A percentile compares a stretch with the other conserved stretches of the same genome.
Evolutionary conservation across 768 basidiomycete species (phyloP).

Genomic region (Amanita brunnescens): DNA sequence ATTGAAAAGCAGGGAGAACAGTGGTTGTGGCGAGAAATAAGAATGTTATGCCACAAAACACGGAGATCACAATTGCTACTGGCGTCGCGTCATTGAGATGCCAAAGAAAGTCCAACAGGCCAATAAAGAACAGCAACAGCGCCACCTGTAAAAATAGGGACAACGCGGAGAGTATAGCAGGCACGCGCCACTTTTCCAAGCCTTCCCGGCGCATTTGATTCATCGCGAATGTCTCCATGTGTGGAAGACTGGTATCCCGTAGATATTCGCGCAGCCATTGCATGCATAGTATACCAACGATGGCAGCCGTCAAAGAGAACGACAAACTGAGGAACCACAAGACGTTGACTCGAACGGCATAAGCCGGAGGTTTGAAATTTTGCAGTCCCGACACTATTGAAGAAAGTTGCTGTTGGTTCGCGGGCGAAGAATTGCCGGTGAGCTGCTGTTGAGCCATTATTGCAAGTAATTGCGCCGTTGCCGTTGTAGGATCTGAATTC

Average conservation of each 20-base stretch:
- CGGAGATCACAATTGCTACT: background rate
- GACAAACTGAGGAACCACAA: conserved; percentile 6
- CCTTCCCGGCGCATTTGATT: conserved; percentile 8
- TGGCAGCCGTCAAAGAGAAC: background rate
- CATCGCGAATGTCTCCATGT: conserved; percentile 1
- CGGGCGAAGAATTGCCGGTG: background rate
- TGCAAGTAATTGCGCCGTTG: background rate
- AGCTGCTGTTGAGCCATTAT: background rate
- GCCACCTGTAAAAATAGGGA: conserved; percentile 9
- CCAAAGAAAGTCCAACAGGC: conserved; percentile 9
- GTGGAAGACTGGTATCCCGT: background rate
- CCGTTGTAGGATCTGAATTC: conserved; percentile 9
- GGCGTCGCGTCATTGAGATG: background rate
- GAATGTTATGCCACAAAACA: background rate
- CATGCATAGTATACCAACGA: conserved; percentile 6
- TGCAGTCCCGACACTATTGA: background rate
- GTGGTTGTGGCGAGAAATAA: conserved; percentile 2
- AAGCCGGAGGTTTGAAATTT: background rate
- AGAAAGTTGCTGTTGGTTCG: background rate
- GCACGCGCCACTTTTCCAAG: conserved; percentile 6
- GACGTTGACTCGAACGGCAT: conserved; percentile 5
- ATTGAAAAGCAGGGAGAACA: background rate
- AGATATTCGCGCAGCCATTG: conserved; percentile 10
- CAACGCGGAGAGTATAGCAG: conserved; percentile 4
- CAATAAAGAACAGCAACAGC: conserved; percentile 9